Evolutionary conservation across 179 eudicot genomes (phyloP).

Genomic region (Amaranthus tricolor): DNA sequence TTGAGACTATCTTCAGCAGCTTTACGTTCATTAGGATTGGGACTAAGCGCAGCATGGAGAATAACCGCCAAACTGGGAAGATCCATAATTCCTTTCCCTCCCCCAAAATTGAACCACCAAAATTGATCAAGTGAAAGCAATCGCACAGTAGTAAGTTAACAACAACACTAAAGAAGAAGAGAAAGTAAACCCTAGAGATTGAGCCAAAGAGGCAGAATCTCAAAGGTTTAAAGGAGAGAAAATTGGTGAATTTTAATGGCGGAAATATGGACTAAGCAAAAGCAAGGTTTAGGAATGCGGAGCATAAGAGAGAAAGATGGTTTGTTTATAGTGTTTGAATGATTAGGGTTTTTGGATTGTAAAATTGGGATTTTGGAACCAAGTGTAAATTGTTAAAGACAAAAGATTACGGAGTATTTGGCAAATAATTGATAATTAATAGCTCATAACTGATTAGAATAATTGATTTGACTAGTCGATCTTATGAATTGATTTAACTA

Average conservation of each 20-base stretch:
- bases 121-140: neutral
- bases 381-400: too few relatives aligned
- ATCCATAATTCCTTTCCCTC: slow-evolving; percentile 52
- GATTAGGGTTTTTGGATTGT: slow-evolving; percentile 36
- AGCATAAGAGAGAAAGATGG: slow-evolving; percentile 14
- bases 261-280: neutral
- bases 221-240: too few relatives aligned
- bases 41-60: slow-evolving; percentile 92
- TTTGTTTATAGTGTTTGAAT: slow-evolving; percentile 19
- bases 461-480: too few relatives aligned
- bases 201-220: neutral
- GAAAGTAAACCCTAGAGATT: slow-evolving; percentile 31
- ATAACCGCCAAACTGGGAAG: slow-evolving; percentile 68
- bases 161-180: neutral
- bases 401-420: too few relatives aligned
- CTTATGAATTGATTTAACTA: too few relatives aligned
- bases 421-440: too few relatives aligned
- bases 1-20: slow-evolving; percentile 92
- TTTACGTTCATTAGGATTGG: slow-evolving; percentile 86
- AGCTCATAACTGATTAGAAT: too few relatives aligned
- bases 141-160: slow-evolving; percentile 17
- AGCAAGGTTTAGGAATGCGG: slow-evolving; percentile 26
- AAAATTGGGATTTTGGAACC: too few relatives aligned
- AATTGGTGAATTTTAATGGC: neutral
- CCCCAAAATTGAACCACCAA: too few relatives aligned